Base-by-base conservation (phyloP, 495 filamentous ascomycete genomes). In the Opeltia flavorubescens region DNA sequence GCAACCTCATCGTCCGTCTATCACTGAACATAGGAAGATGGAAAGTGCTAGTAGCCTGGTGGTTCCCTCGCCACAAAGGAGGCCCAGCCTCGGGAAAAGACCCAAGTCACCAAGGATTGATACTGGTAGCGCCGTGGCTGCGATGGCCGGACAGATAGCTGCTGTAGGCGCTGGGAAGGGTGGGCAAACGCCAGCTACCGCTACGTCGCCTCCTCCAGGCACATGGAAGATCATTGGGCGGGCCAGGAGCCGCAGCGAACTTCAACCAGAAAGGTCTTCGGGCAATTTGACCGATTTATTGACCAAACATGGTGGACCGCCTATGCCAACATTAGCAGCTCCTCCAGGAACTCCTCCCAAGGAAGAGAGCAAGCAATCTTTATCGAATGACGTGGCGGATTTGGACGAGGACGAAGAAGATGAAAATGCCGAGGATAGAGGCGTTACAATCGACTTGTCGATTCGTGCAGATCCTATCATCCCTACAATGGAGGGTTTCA, bases 401-500 rank as follows among this genome's bases (percentile, higher is more conserved):
- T 24, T 55, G 55, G 65, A 77, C 18, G 57, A 76, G 43, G 66
- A 76, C 46, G 55, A 75, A 47, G 59, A 71, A 49, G 56, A 68
- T 38, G 54, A 76, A 47, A 39, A 55, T 33, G 42, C 43, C 44
- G 61, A 74, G 48, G 56, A 68, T 26, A 55, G 73, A 54, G 53
- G 75, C 2, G 46, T 70, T 9, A 61, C 60, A 12, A 75, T 75
- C 68, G 65, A 72, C 7, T 65, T 74, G 20, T 62, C 67, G 0
- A 58, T 67, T 29, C 52, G 63, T 15, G 54, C 62, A 2, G 58
- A 62, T 24, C 52, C 67, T n/a, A 83, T 84, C 46, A 68, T 80
- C 20, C 86, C 89, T 4, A 89, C 77, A 6, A 62, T 76, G 15
- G 76, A 79, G 43, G 87, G 88, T 4, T 95, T 95, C 63, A 78